These are phyloP conservation scores for Vitis hybrid DNA, from an alignment of 177 flowering plant genomes.

Conservation along the genomic window DNA sequence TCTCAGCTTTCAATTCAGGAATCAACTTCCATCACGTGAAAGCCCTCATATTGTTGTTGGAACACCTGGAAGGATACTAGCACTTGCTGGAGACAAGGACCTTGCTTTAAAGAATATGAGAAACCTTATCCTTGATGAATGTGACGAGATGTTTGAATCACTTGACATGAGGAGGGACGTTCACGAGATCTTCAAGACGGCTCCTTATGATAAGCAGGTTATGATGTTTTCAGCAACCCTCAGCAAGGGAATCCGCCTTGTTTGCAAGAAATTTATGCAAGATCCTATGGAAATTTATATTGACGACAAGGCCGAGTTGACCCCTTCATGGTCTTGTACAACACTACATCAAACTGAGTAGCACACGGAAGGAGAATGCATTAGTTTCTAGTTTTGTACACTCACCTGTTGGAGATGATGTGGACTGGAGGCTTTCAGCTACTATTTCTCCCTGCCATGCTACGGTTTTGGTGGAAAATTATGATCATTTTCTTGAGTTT, in stretches of 20 bases:
- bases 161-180: constrained; percentile 99
- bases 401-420: too few species aligned
- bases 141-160: constrained; percentile 99
- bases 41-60: constrained; percentile 99
- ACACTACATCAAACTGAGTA: too few species aligned
- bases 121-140: constrained; percentile 96
- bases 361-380: too few species aligned
- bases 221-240: constrained; percentile 99
- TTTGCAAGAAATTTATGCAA: constrained; percentile 99
- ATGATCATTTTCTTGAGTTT: too few species aligned
- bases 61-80: constrained; percentile 93
- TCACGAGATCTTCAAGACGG: constrained; percentile 96
- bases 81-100: constrained; percentile 89
- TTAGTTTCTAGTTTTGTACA: too few species aligned
- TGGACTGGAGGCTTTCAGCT: too few species aligned
- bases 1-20: too few species aligned
- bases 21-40: constrained; percentile 27
- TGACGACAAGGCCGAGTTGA: too few species aligned
- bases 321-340: too few species aligned
- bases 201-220: constrained; percentile 99
- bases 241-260: constrained; percentile 97
- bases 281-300: constrained; percentile 29
- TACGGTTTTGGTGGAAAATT: too few species aligned
- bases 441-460: too few species aligned
- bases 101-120: constrained; percentile 90